Evolutionary conservation across 192 early-diverging fungal species (phyloP), one percentile per base, ranked within the genome.

Genomic region (Backusella circina): DNA sequence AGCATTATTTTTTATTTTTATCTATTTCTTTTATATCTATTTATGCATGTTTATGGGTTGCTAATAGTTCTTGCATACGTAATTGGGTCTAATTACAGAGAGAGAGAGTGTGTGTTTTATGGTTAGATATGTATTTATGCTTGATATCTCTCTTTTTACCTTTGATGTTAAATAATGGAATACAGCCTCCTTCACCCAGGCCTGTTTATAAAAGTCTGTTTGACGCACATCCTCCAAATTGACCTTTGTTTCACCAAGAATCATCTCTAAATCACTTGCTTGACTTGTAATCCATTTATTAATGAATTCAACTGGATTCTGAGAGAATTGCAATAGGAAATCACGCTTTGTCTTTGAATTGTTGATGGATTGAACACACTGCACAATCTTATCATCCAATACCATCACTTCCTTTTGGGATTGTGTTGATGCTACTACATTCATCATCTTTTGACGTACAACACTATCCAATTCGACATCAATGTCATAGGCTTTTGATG

Each of bases 281-380:
- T 99, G 98, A 79, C 91, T 92, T 13, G 92, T 93, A 33, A 97
- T 88, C 96, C 96, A 99, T 65, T 93, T 89, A 74, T 96, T 94
- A 68, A 96, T 88, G 81, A 98, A 98, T 54, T 90, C 92, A 37
- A 92, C 90, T 0, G 98, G 96, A 61, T 95, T 91, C 32, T 91
- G 84, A 4, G 94, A 85, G 82, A 98, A 99, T 65, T 89, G 83
- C 37, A 93, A 84, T 88, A 99, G 86, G 77, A 98, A 99, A 75
- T 97, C 96, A 16, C 98, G 93, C 78, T 97, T 97, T 33, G 92
- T 88, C 65, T 95, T 94, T 39, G 89, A 91, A 61, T 95, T 93
- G 75, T 96, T 94, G 83, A 99, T 94, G 39, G 88, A 87, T 73
- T 93, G 90, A 65, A 96, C 89, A 69, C 90, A 89, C 70, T 91